Base-by-base conservation (phyloP, 352 stramenopile genomes). In the Phytopythium cucurbitacearum region DNA sequence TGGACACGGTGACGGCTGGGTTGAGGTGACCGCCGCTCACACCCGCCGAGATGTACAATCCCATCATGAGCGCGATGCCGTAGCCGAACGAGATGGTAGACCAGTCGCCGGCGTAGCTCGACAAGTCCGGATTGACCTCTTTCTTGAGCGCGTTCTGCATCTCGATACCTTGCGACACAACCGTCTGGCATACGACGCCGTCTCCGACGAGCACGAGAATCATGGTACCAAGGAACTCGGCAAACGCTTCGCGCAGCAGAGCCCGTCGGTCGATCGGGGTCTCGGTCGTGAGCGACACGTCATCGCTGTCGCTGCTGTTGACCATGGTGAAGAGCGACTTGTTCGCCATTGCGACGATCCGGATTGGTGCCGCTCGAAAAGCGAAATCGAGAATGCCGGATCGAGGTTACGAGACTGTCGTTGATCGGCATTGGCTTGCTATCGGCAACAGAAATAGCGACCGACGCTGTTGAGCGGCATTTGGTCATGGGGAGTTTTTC, bases 1-100 rank as follows among this genome's bases (percentile, higher is more conserved):
- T 89, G 2, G 75, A 73, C 32, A 86, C 66, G 4, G 75, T 83
- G 34, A 90, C 80, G 9, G 77, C 76, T 3, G 80, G 80, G 50
- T 90, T 90, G 28, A 90, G 55, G 60, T 90, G 80, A 9, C 76
- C 77, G 16, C 80, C 80, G 35, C 73, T 86, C 28, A 90, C 74
- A 40, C 76, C 80, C 7, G 72, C 79, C 12, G 79, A 87, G 10
- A 72, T 68, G 60, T 87, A 85, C 4, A 89, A 60, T 1, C 76
- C 79, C 61, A 87, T 75, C 70, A 87, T 85, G 37, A 89, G 57
- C 40, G 74, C 79, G 44, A 89, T 87, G 32, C 79, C 76, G 51
- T 80, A 89, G 43, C 79, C 76, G 28, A 89, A 41, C 15, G 76
- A 81, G 53, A 89, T 86, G 36, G 76, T 87, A 5, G 73, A 71